phyloP scores from a whole-genome alignment of 2,329 filamentous ascomycete genomes.

The Colletotrichum sp. region DNA sequence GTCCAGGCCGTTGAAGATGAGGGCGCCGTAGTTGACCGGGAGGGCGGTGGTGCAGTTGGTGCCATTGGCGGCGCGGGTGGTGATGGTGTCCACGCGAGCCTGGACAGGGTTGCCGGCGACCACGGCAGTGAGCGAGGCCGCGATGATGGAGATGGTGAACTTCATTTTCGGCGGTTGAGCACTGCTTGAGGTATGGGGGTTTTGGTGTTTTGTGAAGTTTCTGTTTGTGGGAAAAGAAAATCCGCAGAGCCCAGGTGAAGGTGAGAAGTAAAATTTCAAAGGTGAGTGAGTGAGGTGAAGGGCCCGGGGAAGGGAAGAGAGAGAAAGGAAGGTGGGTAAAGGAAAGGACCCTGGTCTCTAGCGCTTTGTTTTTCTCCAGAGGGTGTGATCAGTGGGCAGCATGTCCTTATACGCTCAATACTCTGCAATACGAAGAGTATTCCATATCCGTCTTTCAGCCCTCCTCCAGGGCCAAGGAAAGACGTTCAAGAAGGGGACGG shows the following conservation, averaged over 20 bases:
- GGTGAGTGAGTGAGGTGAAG: not conserved
- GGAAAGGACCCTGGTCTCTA: not conserved
- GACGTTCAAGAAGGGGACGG: not conserved
- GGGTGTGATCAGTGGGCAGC: not conserved
- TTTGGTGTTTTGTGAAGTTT: not conserved
- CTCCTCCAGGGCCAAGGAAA: not conserved
- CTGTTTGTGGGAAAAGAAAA: not conserved
- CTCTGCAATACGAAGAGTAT: not conserved
- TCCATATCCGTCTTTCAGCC: not conserved
- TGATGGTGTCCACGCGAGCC: not conserved
- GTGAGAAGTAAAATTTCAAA: not conserved
- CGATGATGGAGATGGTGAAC: not conserved
- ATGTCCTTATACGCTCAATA: not conserved
- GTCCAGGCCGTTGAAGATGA: constrained; percentile 24
- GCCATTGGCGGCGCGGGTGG: not conserved
- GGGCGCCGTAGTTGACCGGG: constrained; percentile 20
- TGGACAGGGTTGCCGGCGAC: not conserved
- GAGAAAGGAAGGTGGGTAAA: not conserved
- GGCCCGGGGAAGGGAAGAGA: not conserved
- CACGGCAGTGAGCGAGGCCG: not conserved
- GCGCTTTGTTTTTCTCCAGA: not conserved
- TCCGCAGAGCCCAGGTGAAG: not conserved
- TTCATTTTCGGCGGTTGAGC: not conserved
- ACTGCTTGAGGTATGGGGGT: not conserved
- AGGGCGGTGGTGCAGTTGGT: not conserved